phyloP scores from a whole-genome alignment of 345 rosid genomes.

The Anacardium occidentale region DNA sequence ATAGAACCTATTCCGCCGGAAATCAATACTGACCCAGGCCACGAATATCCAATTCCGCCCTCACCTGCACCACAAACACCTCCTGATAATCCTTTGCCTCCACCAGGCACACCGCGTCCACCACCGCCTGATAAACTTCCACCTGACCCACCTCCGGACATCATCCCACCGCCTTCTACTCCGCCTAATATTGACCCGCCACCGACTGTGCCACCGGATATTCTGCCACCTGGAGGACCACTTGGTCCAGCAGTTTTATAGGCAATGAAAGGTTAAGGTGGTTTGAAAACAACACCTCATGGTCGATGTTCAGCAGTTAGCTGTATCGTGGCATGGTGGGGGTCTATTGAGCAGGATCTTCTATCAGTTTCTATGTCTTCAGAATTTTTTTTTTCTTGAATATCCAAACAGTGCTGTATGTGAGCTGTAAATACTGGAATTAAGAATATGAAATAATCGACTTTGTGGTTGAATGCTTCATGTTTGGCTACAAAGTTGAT shows the following conservation, averaged over 20 bases:
- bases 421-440: too few relatives aligned
- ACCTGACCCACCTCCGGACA: constrained; percentile 24
- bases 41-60: constrained; percentile 19
- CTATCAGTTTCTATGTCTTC: too few relatives aligned
- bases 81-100: constrained; percentile 24
- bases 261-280: neutral
- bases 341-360: too few relatives aligned
- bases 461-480: too few relatives aligned
- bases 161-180: constrained; percentile 24
- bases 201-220: constrained; percentile 20
- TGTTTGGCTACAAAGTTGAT: too few relatives aligned
- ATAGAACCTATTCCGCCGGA: constrained; percentile 22
- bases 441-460: too few relatives aligned
- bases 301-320: too few relatives aligned
- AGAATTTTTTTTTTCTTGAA: too few relatives aligned
- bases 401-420: too few relatives aligned
- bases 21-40: constrained; percentile 19
- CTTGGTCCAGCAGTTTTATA: constrained; percentile 3
- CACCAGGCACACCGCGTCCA: constrained; percentile 13
- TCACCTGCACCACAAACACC: neutral
- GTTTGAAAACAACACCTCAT: neutral
- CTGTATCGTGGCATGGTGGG: neutral
- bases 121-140: constrained; percentile 25
- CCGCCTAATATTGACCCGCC: constrained; percentile 27
- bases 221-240: neutral